Evolutionary conservation across 2,329 filamentous ascomycete species (phyloP), one percentile per base, ranked within the genome.

Genomic region (Curvularia verruculosa): DNA sequence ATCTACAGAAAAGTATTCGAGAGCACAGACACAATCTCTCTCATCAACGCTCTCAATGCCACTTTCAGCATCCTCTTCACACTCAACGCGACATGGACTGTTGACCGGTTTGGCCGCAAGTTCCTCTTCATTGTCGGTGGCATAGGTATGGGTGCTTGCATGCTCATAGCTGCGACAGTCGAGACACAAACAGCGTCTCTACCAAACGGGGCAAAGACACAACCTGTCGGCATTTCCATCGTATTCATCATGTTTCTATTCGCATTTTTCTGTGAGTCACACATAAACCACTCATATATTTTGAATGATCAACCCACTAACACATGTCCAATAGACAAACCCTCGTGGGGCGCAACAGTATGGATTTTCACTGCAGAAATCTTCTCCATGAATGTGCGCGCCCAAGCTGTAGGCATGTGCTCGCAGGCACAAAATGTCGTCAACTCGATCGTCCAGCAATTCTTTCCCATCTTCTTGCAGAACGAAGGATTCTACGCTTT

Each of bases 41-140:
- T 91, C 29, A 91, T 91, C 80, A 91, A 91, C 72, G 88, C 88
- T 3, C 80, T 91, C 52, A 91, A 90, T 71, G 88, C 87, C 39
- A 91, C 88, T 5, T 88, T 87, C 63, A 87, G 87, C 54, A 91
- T 91, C 60, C 58, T 90, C 21, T 91, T 91, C 76, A 91, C 88
- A 0, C 80, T 90, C 43, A 90, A 90, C 64, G 88, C 88, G 13
- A 84, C 87, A 36, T 91, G 88, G 87, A 89, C 87, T 4, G 86
- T 89, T 31, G 88, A 91, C 72, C 83, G 87, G 48, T 90, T 88
- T 63, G 89, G 88, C 36, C 83, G 88, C 50, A 87, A 88, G 66
- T 87, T 88, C 79, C 79, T 91, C 56, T 82, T 91, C 67, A 87
- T 91, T 54, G 80, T 87, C 34, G 88, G 89, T 67, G 87, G 84